Evolutionary conservation across 2,329 filamentous ascomycete species (phyloP).

Genomic region (Dactylellina leptospora): DNA sequence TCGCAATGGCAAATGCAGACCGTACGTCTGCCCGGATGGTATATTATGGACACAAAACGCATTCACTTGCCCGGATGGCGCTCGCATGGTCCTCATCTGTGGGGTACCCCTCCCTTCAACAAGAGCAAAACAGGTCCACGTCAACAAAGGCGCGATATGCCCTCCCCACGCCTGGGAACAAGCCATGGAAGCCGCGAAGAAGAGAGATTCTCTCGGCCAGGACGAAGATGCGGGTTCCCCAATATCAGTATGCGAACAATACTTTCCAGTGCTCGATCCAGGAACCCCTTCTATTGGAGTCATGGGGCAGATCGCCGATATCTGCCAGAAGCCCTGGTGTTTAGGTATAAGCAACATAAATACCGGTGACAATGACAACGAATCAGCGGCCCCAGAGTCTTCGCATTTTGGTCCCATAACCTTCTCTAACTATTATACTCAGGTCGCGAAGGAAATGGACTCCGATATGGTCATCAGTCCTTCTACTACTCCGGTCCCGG

Average conservation of each 20-base stretch:
- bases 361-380: not conserved
- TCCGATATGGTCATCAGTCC: conserved; percentile 42
- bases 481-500: conserved; percentile 10
- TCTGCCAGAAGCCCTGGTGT: conserved; percentile 2
- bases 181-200: conserved; percentile 15
- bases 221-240: conserved; percentile 3
- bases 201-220: not conserved
- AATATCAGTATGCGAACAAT: conserved; percentile 23
- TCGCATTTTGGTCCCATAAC: conserved; percentile 18
- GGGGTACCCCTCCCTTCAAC: conserved; percentile 44
- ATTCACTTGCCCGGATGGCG: conserved; percentile 37
- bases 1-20: conserved; percentile 35
- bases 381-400: not conserved
- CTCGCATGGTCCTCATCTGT: conserved; percentile 39
- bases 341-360: not conserved
- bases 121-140: conserved; percentile 25
- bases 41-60: conserved; percentile 49
- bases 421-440: conserved; percentile 33
- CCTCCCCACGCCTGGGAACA: conserved; percentile 45
- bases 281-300: conserved; percentile 30
- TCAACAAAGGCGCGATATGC: conserved; percentile 39
- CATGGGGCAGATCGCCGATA: conserved; percentile 33
- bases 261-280: conserved; percentile 2
- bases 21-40: conserved; percentile 44
- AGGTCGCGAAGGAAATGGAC: conserved; percentile 37